Evolutionary conservation across 441 rosid species (phyloP), one percentile per base, ranked within the genome.

Genomic region (Adansonia madagascariensis): DNA sequence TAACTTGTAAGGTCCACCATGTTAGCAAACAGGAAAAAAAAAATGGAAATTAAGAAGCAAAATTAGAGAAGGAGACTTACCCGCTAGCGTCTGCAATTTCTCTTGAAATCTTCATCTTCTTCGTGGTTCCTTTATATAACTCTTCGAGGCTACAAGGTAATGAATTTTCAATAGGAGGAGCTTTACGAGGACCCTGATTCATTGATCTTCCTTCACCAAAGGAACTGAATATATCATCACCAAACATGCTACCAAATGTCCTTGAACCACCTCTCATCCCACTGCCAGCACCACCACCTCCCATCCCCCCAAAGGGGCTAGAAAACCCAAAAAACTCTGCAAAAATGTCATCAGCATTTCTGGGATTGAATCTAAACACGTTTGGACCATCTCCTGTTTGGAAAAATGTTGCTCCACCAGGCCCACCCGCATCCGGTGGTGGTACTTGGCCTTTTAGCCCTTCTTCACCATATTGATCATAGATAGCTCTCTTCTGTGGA

Each of bases 401-500:
- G 82, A 82, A 90, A 88, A 81, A 88, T 2, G 91, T 81, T 50
- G 89, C 71, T 20, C 95, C 92, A 55, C 89, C 89, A 57, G 88
- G 89, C 7, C 91, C 88, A 55, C 89, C 88, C 0, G 92, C 82
- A 22, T 84, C 91, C 0, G 95, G 94, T 8, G 97, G 94, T 1
- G 94, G 98, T 73, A 78, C 88, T 76, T 85, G 90, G 55, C 91
- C 95, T 68, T 85, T 89, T 1, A 94, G 89, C 75, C 95, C 98
- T 83, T 94, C 94, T 84, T 94, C 98, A 12, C 98, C 97, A 66
- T 88, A 92, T 69, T 89, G 97, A 86, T 94, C 97, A 79, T 90
- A 94, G 2, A 92, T 77, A 0, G 93, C 90, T 87, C 98, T 86
- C 81, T 94, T 94, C 70, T 91, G 93, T 24, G 97, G 88, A 76